Evolutionary conservation across 1,139 yeast species (phyloP), one percentile per base, ranked within the genome.

Genomic region (Yueomyces sp.): DNA sequence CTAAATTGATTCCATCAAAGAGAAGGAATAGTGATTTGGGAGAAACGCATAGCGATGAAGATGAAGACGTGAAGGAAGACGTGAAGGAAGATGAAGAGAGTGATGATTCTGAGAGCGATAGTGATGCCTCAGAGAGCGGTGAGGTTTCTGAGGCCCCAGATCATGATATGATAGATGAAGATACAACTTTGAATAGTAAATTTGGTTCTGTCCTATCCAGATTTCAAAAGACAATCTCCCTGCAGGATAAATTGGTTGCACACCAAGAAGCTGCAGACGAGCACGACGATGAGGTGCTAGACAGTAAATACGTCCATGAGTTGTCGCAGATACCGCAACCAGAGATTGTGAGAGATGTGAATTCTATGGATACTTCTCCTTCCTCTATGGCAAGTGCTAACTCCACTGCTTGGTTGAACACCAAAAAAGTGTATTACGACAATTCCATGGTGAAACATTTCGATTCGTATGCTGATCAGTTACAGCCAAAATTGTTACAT

Each of bases 271-370:
- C 38, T 2, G 46, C 42, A 6, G 39, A 42, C n/a, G 29, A 27
- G 26, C 50, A 48, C 4, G 40, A 43, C 25, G 53, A 50, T 3
- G 53, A 48, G 1, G 64, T 57, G n/a, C 56, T 49, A 4, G 60
- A 50, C 9, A 55, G 46, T 4, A 62, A 57, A 1, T 66, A 65
- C 29, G 54, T 53, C 4, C 75, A 73, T 48, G 80, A 76, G 39
- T 67, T 89, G 39, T 80, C 72, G 3, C 95, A 96, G 9, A 66
- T 89, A 42, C 96, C 96, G 1, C 95, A 86, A 59, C 94, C 93
- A 0, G 76, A 67, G 39, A 64, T 77, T 9, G 58, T 57, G 1
- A 50, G 47, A 38, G 46, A 50, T 38, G 31, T 44, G n/a, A 29
- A 29, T 29, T 57, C 66, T 3, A 55, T 26, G 7, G 38, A 27